Conservation (phyloP, 306 rosid genomes). For the barrel medic (Medicago truncatula) region DNA sequence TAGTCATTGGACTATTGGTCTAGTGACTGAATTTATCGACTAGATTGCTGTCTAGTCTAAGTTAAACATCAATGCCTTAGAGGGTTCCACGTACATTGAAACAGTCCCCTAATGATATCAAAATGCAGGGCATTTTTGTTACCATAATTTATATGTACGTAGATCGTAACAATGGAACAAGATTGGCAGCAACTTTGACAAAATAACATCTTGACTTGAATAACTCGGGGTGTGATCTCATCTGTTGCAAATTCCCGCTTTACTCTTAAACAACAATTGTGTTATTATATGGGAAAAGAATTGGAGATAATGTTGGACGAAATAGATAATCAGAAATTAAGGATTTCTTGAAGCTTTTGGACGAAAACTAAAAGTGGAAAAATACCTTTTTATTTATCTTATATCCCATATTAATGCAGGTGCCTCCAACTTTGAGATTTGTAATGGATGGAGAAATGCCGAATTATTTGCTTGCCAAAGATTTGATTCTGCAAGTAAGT, state of each 20-base stretch:
- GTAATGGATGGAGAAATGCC: conserved; percentile 98
- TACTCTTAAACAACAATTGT: background rate
- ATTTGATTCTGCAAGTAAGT: conserved; percentile 88
- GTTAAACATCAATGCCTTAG: background rate
- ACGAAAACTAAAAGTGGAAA: background rate
- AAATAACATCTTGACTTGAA: background rate
- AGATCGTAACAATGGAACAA: background rate
- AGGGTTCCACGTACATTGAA: background rate
- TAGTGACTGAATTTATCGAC: background rate
- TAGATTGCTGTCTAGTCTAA: background rate
- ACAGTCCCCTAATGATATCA: background rate
- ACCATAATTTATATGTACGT: background rate
- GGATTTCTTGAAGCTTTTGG: conserved; percentile 10
- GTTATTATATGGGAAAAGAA: background rate
- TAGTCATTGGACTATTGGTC: background rate
- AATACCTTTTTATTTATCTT: background rate
- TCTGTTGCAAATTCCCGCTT: background rate
- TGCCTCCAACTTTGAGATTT: conserved; percentile 89
- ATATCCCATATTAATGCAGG: conserved; percentile 54
- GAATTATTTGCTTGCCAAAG: conserved; percentile 86
- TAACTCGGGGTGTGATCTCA: background rate
- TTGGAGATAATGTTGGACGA: conserved; percentile 1
- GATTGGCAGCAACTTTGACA: conserved; percentile 5
- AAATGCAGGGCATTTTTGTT: background rate
- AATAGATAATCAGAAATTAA: background rate